Base-by-base conservation (phyloP, 75 land plant genomes). In the Pseudotsuga menziesii region DNA sequence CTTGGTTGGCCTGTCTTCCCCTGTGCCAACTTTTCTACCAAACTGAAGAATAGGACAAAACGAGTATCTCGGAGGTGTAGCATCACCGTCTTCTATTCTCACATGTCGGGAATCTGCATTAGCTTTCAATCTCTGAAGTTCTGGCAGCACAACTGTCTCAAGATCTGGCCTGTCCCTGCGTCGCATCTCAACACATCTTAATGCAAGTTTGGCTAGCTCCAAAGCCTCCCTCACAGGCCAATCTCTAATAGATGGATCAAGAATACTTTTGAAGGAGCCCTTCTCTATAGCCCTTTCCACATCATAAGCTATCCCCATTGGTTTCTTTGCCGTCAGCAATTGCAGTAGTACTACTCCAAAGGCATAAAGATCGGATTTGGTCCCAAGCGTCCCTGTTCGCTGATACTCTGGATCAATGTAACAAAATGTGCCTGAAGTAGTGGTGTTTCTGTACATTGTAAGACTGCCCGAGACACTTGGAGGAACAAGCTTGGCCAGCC, bases 391-490 rank as follows among this genome's bases (percentile, higher is more conserved):
- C 23, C 96, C 96, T 35, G 90, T 88, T 56, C 87, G 80, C 70
- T 82, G 94, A 80, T 93, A 93, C 80, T 93, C 96, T 12, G 96
- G 96, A 73, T 93, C 96, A 82, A 93, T 87, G 81, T 93, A 93
- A 76, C 13, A 77, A 39, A 90, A 71, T 52, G 94, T 92, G 35
- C 92, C 94, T 16, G 88, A 88, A 41, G 91, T 77, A 32, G 85
- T 52, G 22, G 93, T 83, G 52, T 90, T 84, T 56, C 70, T 67
- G 76, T 80, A 86, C 58, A 82, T 76, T 12, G 94, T 88, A 72
- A 88, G 16, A 72, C 77, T 75, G 54, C 86, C 90, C 19, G 91
- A 92, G 60, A 86, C 84, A 39, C 66, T 75, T 29, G 85, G 63
- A 23, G 85, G 73, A 20, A 94, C 72, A 62, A 92, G 63, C 55